Evolutionary conservation across 371 early-diverging fungal species (phyloP).

Genomic region (Rhizomucor pusillus): DNA sequence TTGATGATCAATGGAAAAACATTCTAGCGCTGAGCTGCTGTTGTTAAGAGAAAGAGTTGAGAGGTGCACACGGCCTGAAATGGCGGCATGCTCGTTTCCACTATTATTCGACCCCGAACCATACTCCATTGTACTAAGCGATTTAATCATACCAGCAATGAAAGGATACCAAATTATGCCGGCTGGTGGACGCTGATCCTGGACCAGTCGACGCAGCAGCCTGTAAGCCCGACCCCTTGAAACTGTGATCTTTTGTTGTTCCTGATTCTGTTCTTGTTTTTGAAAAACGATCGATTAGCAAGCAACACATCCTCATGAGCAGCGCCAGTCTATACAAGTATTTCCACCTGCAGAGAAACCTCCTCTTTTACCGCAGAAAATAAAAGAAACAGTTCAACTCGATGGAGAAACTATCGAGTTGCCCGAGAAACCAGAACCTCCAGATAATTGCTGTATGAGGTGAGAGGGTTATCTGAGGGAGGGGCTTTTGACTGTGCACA

Average conservation of each 20-base stretch:
- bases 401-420: conserved; percentile 24
- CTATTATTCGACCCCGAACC: too few species aligned
- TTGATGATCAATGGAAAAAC: too few species aligned
- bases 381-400: conserved; percentile 5
- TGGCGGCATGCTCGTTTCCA: too few species aligned
- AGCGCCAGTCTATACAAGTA: neutral
- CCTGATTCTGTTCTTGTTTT: too few species aligned
- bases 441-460: conserved; percentile 51
- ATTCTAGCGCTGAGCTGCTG: too few species aligned
- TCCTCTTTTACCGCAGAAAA: neutral
- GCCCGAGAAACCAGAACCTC: conserved; percentile 29
- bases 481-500: neutral
- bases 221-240: conserved; percentile 3
- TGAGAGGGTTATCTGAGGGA: conserved; percentile 2
- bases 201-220: conserved; percentile 13
- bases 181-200: conserved; percentile 40
- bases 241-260: neutral
- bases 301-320: neutral
- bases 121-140: conserved; percentile 1
- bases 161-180: conserved; percentile 18
- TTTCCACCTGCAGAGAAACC: conserved; percentile 1
- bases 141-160: neutral
- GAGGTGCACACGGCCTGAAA: too few species aligned
- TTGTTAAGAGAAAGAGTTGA: too few species aligned
- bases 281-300: conserved; percentile 1